Base-by-base conservation (phyloP, 257 asterid species). In the Petunia secreta region DNA sequence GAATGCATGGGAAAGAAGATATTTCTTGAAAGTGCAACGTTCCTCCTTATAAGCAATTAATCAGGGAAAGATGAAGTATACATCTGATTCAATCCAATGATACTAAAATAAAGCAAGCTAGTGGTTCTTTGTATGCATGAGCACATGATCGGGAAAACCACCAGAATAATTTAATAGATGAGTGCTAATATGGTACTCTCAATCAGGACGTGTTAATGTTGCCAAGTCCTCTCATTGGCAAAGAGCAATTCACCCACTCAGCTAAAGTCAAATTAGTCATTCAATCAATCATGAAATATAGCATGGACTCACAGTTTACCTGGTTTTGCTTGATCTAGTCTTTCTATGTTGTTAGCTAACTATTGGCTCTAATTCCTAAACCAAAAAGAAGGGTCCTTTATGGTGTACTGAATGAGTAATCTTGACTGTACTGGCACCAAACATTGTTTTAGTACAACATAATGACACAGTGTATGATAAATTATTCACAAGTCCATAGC, bases 381-480 rank as follows among this genome's bases (percentile, higher is more conserved):
- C 76, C 76, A 44, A 44, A 68, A 8, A 44, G 76, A 68, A 68
- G 76, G 10, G 40, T 68, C 46, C 40, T 43, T 68, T 8, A 68
- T 4, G 8, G 15, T 68, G 57, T 44, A 3, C 39, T 9, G 8
- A 14, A 57, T 57, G n/a, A 57, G 36, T 57, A 5, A 15, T 57
- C 16, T 15, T 57, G 63, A 57, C 63, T 57, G 77, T 59, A 9
- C 43, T 9, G n/a, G 75, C 39, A 67, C 75, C 54, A 25, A 48
- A 10, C 10, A 9, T 4, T 46, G 25, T 16, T 69, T 9, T 69
- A 46, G 59, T 9, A 46, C 9, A 10, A 62, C 36, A 36, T 62
- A 36, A 69, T 69, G 41, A 9, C 15, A 67, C 8, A 68, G 7
- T 48, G 77, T 25, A 25, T 10, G 11, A 71, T 71, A n/a, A 71